Conservation (phyloP, 768 basidiomycete species). For the Amanita rimosa region DNA sequence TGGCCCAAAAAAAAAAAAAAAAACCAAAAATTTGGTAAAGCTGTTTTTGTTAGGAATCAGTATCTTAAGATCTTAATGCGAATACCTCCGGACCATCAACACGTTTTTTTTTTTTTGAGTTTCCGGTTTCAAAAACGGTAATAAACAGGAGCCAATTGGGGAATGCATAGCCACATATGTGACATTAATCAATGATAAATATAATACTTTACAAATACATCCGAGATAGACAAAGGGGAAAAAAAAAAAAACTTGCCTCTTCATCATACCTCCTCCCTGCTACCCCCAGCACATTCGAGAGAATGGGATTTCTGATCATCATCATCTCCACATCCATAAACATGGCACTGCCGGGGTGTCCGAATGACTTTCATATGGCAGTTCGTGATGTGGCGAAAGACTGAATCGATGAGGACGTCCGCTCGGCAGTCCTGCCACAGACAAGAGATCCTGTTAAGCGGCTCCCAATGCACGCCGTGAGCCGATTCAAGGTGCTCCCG, state of each 20-base stretch:
- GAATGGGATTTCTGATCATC: neutral
- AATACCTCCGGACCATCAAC: no score
- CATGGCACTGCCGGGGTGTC: neutral
- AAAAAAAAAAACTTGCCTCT: neutral
- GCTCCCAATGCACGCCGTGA: neutral
- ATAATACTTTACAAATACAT: no score
- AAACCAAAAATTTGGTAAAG: no score
- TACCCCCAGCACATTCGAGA: neutral
- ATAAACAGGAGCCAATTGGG: no score
- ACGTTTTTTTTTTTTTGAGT: no score
- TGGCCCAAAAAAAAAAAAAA: no score
- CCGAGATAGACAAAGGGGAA: neutral
- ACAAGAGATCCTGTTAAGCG: neutral
- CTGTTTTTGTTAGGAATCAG: no score
- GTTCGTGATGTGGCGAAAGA: conserved; percentile 2
- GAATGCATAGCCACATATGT: neutral
- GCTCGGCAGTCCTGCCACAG: neutral
- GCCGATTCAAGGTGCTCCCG: neutral
- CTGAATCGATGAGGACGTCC: neutral
- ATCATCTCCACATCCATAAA: neutral
- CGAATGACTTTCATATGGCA: neutral
- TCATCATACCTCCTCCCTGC: no score
- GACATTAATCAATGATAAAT: no score
- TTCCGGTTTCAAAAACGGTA: no score
- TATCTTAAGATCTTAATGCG: no score